Conservation (phyloP, 2,329 filamentous ascomycete genomes). For the Lecanosticta acicola region DNA sequence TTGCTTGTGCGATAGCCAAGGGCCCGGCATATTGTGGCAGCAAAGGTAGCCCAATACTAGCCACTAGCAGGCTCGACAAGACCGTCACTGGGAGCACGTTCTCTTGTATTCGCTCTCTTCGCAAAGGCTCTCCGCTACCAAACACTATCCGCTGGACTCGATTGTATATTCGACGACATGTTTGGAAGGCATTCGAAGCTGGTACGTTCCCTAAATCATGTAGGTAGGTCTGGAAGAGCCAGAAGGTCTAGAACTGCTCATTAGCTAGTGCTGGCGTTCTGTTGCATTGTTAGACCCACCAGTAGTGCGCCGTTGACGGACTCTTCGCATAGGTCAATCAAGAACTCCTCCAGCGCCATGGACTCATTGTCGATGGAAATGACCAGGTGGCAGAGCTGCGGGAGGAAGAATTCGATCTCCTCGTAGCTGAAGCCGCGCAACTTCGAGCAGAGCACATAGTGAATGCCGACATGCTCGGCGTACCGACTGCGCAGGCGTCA, state of each 20-base stretch:
- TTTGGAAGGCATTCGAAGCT: conserved; percentile 71
- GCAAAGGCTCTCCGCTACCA: conserved; percentile 62
- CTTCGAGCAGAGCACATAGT: conserved; percentile 84
- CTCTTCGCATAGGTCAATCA: conserved; percentile 79
- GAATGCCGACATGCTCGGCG: conserved; percentile 82
- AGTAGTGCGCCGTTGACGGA: conserved; percentile 77
- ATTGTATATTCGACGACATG: conserved; percentile 77
- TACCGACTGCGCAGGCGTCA: conserved; percentile 58
- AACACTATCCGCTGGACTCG: conserved; percentile 86
- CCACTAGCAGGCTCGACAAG: conserved; percentile 72
- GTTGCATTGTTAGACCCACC: conserved; percentile 48
- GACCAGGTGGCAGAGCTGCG: conserved; percentile 77
- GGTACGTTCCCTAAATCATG: conserved; percentile 73
- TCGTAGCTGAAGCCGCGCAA: conserved; percentile 83
- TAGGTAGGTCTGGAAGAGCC: conserved; percentile 83
- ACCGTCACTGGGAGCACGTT: conserved; percentile 76
- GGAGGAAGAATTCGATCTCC: conserved; percentile 89
- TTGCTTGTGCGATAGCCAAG: conserved; percentile 72
- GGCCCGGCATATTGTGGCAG: conserved; percentile 75
- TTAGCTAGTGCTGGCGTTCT: conserved; percentile 15
- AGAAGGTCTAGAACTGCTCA: conserved; percentile 62
- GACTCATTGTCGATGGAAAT: conserved; percentile 87
- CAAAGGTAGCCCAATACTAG: conserved; percentile 67
- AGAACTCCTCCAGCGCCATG: conserved; percentile 83
- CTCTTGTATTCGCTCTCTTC: conserved; percentile 71